Base-by-base conservation (phyloP, 139 green algal genomes). In the Tetradesmus lagerheimii region DNA sequence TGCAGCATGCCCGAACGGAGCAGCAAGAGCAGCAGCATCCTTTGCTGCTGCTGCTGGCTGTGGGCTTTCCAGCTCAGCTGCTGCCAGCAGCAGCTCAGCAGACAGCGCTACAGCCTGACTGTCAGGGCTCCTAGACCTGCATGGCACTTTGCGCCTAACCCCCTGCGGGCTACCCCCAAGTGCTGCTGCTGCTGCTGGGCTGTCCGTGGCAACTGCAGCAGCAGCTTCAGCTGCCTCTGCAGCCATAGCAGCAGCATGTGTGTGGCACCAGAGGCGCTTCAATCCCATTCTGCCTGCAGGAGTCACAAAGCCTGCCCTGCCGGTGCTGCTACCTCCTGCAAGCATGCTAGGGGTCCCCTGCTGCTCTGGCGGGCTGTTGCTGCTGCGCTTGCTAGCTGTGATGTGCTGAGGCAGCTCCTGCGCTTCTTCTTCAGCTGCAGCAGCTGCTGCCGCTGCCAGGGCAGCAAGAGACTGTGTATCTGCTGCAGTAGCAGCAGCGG, bases 231-330 rank as follows among this genome's bases (percentile, higher is more conserved):
- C 84, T 18, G 84, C 84, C 1, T 41, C 84, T 25, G 84, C 84
- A n/a, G 84, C 84, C 39, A 89, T 41, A 29, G 84, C 66, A 71
- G 84, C 84, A 43, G 84, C 84, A 82, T 89, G 84, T 20, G 41
- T 89, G 25, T 53, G 31, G 35, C 81, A 77, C 81, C 81, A 87
- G 1, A 45, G 81, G 18, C 53, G 31, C 53, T 87, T 87, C 1
- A 87, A 20, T 5, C 81, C 53, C n/a, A 87, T 47, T 18, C n/a
- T 38, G 27, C n/a, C n/a, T 38, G 31, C 67, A 78, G 67, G n/a
- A 18, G n/a, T 78, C 2, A 38, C 31, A 78, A 23, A 25, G n/a
- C 67, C 67, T 23, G n/a, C 67, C n/a, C n/a, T 39, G 67, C 67
- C 12, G 29, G 4, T 78, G 67, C 67, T 9, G n/a, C 12, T 41